Conservation (phyloP, 2,329 filamentous ascomycete species). For the Periglandula ipomoeae region DNA sequence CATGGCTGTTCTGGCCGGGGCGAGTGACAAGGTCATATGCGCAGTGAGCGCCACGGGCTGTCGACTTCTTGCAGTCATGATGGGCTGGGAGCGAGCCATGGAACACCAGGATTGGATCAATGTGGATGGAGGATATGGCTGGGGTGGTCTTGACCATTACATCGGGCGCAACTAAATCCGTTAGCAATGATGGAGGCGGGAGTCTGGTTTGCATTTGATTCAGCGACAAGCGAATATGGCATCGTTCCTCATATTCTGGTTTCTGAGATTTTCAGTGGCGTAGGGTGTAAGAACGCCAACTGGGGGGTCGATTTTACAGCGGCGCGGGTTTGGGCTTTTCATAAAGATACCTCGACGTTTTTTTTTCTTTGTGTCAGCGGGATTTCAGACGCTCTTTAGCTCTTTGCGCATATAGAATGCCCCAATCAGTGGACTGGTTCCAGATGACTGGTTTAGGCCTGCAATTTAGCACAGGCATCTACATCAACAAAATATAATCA, state of each 20-base stretch:
- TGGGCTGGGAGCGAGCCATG: slow-evolving; percentile 70
- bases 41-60: slow-evolving; percentile 66
- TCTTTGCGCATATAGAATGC: background rate
- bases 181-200: background rate
- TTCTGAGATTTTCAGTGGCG: too few species aligned
- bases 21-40: slow-evolving; percentile 65
- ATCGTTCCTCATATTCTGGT: too few species aligned
- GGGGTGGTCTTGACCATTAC: slow-evolving; percentile 40
- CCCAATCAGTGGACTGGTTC: background rate
- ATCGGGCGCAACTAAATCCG: background rate
- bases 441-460: background rate
- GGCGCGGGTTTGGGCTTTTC: background rate
- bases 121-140: slow-evolving; percentile 62
- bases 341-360: background rate
- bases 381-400: background rate
- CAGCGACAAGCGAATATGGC: background rate
- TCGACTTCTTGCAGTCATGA: slow-evolving; percentile 70
- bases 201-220: background rate
- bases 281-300: background rate
- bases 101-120: slow-evolving; percentile 60
- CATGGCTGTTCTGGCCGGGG: slow-evolving; percentile 59
- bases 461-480: too few species aligned
- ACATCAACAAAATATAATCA: too few species aligned
- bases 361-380: background rate
- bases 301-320: background rate